A percentile compares a stretch with the other conserved stretches of the same genome.
Conservation (phyloP, 1,139 yeast species). For the Taphrina wiesneri region DNA sequence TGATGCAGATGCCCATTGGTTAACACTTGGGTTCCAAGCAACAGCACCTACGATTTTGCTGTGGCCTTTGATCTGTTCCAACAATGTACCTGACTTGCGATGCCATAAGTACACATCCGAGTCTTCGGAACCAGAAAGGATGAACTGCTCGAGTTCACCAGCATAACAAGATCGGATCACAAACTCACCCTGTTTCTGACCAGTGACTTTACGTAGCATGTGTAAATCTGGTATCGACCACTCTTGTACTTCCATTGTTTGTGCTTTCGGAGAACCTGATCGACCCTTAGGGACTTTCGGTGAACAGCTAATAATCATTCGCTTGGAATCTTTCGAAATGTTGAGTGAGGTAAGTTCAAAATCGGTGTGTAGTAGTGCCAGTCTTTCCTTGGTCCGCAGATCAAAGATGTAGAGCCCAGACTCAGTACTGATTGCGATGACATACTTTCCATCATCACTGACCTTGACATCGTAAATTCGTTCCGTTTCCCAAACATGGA, state of each 20-base stretch:
- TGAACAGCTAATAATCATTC: conserved; percentile 22
- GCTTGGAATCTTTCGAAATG: conserved; percentile 50
- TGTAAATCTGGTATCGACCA: conserved; percentile 63
- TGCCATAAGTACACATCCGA: conserved; percentile 71
- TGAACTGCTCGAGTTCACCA: conserved; percentile 62
- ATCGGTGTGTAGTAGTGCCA: conserved; percentile 48
- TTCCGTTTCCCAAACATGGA: conserved; percentile 50
- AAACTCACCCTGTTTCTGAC: conserved; percentile 69
- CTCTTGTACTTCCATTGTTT: conserved; percentile 73
- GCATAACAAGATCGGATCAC: conserved; percentile 82
- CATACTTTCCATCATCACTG: conserved; percentile 61
- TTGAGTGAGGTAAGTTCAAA: conserved; percentile 55
- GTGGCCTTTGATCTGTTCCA: conserved; percentile 68
- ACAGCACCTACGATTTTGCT: conserved; percentile 69
- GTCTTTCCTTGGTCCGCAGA: conserved; percentile 45
- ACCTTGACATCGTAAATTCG: conserved; percentile 72
- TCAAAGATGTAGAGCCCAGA: conserved; percentile 56
- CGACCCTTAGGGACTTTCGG: conserved; percentile 39
- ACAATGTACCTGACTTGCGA: conserved; percentile 66
- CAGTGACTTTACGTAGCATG: conserved; percentile 63
- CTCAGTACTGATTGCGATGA: conserved; percentile 66
- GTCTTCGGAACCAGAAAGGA: conserved; percentile 72
- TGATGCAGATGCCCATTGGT: conserved; percentile 77
- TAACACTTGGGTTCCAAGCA: conserved; percentile 63
- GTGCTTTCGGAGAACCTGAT: conserved; percentile 60